A percentile compares a stretch with the other conserved stretches of the same genome.
phyloP scores from a whole-genome alignment of 208 protist species.

The Leishmania tarentolae region DNA sequence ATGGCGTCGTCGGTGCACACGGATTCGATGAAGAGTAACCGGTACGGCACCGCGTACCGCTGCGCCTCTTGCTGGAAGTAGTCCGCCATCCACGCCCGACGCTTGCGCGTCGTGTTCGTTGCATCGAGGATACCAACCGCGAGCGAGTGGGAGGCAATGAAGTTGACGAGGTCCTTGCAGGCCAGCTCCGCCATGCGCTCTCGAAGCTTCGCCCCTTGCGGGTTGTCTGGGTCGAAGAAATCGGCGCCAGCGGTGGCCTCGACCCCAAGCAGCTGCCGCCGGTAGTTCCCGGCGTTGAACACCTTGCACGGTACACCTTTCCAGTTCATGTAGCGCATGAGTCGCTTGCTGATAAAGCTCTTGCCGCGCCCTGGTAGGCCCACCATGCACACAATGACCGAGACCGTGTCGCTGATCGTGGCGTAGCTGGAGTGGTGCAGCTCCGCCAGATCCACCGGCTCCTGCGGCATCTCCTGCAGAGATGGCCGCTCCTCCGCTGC shows the following conservation, averaged over 20 bases:
- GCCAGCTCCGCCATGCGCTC: constrained; percentile 89
- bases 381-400: constrained; percentile 89
- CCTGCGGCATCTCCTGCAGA: constrained; percentile 20
- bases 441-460: constrained; percentile 11
- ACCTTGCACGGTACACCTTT: constrained; percentile 87
- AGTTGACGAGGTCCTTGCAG: constrained; percentile 80
- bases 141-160: constrained; percentile 60
- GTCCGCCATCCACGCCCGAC: constrained; percentile 62
- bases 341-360: constrained; percentile 82
- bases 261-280: constrained; percentile 81
- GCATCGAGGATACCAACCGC: constrained; percentile 92
- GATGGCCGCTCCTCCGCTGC: constrained; percentile 22
- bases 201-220: constrained; percentile 63
- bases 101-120: constrained; percentile 88
- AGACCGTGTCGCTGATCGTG: constrained; percentile 74
- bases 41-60: constrained; percentile 50
- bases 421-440: constrained; percentile 74
- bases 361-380: constrained; percentile 90
- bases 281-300: constrained; percentile 91
- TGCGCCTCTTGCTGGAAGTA: constrained; percentile 59
- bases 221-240: constrained; percentile 88
- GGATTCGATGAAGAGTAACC: constrained; percentile 92
- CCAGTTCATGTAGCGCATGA: constrained; percentile 93
- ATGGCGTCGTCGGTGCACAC: constrained; percentile 90
- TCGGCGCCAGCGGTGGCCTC: constrained; percentile 57